Evolutionary conservation across 257 asterid genomes (phyloP).

Genomic region (Ocimum tenuiflorum): DNA sequence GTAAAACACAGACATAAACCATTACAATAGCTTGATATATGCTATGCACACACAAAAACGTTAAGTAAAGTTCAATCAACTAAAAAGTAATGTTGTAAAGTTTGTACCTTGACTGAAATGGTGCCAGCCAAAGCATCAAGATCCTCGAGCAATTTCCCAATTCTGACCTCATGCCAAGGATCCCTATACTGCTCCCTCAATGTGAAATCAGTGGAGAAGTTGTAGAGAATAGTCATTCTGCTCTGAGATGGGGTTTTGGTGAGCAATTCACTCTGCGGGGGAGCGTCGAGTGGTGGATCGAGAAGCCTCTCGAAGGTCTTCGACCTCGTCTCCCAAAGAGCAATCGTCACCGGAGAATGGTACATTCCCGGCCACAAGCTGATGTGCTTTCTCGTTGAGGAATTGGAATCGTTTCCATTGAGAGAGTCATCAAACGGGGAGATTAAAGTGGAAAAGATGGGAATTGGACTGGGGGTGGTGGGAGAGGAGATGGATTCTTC

Average conservation of each 20-base stretch:
- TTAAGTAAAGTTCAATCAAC: not conserved
- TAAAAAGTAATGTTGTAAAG: not conserved
- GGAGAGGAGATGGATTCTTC: constrained; percentile 38
- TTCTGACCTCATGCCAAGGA: constrained; percentile 96
- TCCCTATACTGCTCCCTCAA: constrained; percentile 92
- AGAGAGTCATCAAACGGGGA: constrained; percentile 52
- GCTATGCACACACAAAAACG: no score
- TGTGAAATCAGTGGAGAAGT: constrained; percentile 62
- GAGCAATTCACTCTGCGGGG: constrained; percentile 80
- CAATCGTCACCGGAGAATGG: constrained; percentile 86
- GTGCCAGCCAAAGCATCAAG: constrained; percentile 98
- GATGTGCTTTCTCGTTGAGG: constrained; percentile 56
- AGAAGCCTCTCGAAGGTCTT: constrained; percentile 77
- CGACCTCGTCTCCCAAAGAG: constrained; percentile 92
- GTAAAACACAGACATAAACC: not conserved
- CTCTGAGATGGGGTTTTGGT: constrained; percentile 54
- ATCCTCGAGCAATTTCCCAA: constrained; percentile 94
- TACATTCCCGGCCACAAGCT: constrained; percentile 98
- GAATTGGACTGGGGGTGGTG: constrained; percentile 35
- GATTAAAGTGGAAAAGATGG: constrained; percentile 53
- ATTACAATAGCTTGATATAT: not conserved
- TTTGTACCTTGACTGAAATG: constrained; percentile 76
- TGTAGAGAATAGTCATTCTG: constrained; percentile 61
- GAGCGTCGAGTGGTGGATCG: constrained; percentile 92
- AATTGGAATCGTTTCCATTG: constrained; percentile 14